Evolutionary conservation across 106 monocot species (phyloP).

Genomic region (Platanthera guangdongensis): DNA sequence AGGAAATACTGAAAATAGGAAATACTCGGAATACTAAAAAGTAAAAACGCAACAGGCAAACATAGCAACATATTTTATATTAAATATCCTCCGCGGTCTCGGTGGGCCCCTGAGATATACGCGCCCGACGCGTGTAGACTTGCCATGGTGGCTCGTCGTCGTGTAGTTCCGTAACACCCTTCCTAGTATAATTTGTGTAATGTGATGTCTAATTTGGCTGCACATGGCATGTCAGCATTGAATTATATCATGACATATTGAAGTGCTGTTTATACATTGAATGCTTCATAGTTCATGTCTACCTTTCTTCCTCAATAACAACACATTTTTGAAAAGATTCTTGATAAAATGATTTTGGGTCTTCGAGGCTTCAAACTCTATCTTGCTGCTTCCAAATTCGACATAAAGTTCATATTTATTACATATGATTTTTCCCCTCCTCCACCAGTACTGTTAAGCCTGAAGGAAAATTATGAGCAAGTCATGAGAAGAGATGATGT

Average conservation of each 20-base stretch:
- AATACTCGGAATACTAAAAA: too few relatives aligned
- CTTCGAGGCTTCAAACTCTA: neutral
- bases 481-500: slow-evolving; percentile 69
- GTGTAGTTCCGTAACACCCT: too few relatives aligned
- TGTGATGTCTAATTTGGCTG: neutral
- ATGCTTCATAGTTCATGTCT: neutral
- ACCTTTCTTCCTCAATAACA: neutral
- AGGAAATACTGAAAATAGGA: too few relatives aligned
- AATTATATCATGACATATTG: neutral
- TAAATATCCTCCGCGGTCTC: too few relatives aligned
- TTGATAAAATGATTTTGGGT: neutral
- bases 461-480: slow-evolving; percentile 63
- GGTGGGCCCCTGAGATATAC: too few relatives aligned
- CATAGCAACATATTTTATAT: too few relatives aligned
- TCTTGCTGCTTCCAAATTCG: neutral
- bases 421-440: neutral
- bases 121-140: too few relatives aligned
- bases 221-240: neutral
- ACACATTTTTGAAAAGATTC: neutral
- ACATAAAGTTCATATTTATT: neutral
- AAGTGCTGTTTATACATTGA: neutral
- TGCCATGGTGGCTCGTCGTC: too few relatives aligned
- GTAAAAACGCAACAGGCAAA: too few relatives aligned
- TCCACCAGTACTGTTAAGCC: slow-evolving; percentile 48
- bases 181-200: neutral